phyloP scores from a whole-genome alignment of 208 protist genomes.

The Leishmania arabica region DNA sequence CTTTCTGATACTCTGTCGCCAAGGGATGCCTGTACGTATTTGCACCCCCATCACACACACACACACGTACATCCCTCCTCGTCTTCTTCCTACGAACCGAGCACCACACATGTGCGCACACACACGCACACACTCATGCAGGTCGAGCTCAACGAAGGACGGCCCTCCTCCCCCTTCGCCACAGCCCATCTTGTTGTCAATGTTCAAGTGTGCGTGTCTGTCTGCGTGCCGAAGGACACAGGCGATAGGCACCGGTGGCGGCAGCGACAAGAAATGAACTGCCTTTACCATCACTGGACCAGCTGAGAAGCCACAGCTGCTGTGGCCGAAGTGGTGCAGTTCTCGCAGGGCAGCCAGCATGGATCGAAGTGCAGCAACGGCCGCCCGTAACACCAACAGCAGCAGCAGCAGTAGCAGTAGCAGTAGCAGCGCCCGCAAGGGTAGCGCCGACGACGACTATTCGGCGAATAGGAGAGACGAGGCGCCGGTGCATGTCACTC shows the following conservation, averaged over 20 bases:
- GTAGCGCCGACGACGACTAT: not conserved
- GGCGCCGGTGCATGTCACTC: too few species aligned
- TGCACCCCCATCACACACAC: not conserved
- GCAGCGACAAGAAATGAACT: not conserved
- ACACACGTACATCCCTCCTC: not conserved
- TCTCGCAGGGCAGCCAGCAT: not conserved
- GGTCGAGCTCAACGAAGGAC: not conserved
- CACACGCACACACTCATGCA: not conserved
- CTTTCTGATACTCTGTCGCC: not conserved
- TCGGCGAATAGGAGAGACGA: not conserved
- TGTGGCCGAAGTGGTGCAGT: not conserved
- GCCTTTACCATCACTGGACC: not conserved
- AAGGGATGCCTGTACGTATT: not conserved
- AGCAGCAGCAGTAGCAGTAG: too few species aligned
- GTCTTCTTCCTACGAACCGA: not conserved
- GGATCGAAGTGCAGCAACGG: not conserved
- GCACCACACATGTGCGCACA: not conserved
- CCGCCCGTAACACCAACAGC: too few species aligned
- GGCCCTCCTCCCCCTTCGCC: not conserved
- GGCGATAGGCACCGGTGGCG: not conserved
- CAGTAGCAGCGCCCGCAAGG: not conserved
- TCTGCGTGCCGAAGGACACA: too few species aligned
- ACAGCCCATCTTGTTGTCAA: not conserved
- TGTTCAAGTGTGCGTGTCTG: too few species aligned
- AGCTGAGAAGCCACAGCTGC: not conserved